Percentiles rank a stretch among this genome's conserved stretches.
Conservation (phyloP, 75 land plant genomes). For the Selaginella moellendorffii region DNA sequence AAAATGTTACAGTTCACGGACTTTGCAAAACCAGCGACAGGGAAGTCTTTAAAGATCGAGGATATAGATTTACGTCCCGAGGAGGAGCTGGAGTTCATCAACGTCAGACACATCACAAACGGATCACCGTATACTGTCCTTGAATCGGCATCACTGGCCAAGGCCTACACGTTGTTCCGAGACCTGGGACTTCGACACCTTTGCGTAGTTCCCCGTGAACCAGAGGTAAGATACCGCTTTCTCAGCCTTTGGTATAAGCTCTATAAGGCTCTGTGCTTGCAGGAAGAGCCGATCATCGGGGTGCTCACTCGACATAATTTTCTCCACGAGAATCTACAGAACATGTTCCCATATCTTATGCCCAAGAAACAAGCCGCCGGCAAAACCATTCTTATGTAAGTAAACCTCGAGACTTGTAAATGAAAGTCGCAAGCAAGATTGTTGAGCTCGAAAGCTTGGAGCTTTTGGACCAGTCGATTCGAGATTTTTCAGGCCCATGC, state of each 20-base stretch:
- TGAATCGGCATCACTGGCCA: conserved; percentile 53
- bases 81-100: conserved; percentile 17
- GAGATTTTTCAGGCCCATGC: too few species aligned
- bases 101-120: conserved; percentile 34
- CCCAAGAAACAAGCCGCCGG: too few species aligned
- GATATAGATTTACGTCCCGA: neutral
- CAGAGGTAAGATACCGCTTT: conserved; percentile 27
- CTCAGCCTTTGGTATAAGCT: too few species aligned
- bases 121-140: conserved; percentile 40
- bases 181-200: conserved; percentile 52
- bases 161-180: conserved; percentile 44
- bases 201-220: conserved; percentile 40
- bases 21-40: neutral
- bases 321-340: conserved; percentile 56
- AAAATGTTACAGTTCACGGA: too few species aligned
- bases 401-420: too few species aligned
- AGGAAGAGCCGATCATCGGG: conserved; percentile 53
- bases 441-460: too few species aligned
- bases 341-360: conserved; percentile 31
- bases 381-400: too few species aligned
- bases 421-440: too few species aligned
- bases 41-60: neutral
- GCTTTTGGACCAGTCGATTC: too few species aligned
- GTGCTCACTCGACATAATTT: conserved; percentile 70
- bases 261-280: too few species aligned